A percentile compares a stretch with the other conserved stretches of the same genome.
Evolutionary conservation across 306 rosid genomes (phyloP).

Genomic region (Quercus dentata): DNA sequence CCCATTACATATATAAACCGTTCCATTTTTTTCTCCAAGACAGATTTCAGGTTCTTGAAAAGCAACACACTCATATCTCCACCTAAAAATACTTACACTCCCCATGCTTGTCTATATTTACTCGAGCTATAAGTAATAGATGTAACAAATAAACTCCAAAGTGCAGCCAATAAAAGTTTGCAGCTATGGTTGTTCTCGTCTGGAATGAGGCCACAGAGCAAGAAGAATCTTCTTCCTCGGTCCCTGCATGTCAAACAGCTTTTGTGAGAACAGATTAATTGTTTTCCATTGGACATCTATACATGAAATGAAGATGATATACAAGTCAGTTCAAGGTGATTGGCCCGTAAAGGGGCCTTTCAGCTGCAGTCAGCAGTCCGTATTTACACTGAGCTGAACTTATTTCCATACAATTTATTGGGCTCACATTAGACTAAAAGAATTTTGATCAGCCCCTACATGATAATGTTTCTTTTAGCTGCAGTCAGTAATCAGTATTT

Average conservation of each 20-base stretch:
- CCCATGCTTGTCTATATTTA: background rate
- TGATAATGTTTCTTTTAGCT: no score
- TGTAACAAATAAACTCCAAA: background rate
- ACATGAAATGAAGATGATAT: background rate
- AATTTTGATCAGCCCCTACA: background rate
- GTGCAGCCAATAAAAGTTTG: background rate
- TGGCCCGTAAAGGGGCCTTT: background rate
- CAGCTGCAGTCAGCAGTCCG: background rate
- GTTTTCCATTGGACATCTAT: background rate
- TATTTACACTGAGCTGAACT: background rate
- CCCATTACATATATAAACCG: background rate
- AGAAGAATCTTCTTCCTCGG: slow-evolving; percentile 71
- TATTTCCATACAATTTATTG: background rate
- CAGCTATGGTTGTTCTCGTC: slow-evolving; percentile 27
- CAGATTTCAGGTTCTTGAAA: background rate
- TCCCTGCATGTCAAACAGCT: slow-evolving; percentile 45
- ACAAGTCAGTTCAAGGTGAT: background rate
- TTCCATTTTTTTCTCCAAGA: background rate
- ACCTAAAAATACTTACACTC: background rate
- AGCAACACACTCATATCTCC: background rate
- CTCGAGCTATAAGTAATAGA: background rate
- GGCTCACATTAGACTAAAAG: background rate
- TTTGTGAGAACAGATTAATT: background rate
- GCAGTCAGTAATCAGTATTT: background rate
- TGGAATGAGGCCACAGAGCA: slow-evolving; percentile 32